Base-by-base conservation (phyloP, 116 monocot genomes). In the Iris pallida region DNA sequence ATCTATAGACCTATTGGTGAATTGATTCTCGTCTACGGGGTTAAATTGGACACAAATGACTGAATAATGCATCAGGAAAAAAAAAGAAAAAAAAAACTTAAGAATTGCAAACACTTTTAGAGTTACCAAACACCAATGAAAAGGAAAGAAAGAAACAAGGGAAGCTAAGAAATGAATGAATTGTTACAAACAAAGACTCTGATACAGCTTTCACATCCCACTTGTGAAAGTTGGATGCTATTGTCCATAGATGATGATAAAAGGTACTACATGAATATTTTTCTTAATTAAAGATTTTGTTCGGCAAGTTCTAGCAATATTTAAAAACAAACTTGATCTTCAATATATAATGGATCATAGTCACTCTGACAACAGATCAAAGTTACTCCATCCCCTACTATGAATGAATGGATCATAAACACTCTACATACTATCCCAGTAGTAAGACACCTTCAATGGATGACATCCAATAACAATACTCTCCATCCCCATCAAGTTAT, bases 31-130 rank as follows among this genome's bases (percentile, higher is more conserved):
- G 16, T 92, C 63, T 0, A 67, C 51, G 2, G 88, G 92, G 72
- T 85, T 81, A 63, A 92, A 88, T 57, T 92, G 88, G 49, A 83
- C 61, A 20, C 87, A 85, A 45, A 88, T 88, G 56, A 92, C 92
- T 92, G 85, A 73, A 81, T 20, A 55, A 71, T 40, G 18, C 8
- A 30, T 30, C 15, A 56, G 18, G n/a, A n/a, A n/a, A n/a, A n/a
- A n/a, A 47, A 64, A 63, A 78, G 45, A 14, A 53, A 16, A 8
- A 63, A 4, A 49, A 41, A 53, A 41, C 20, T 41, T 53, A 8
- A 20, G 9, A 10, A 10, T 12, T 13, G 6, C 8, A 30, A 30
- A 30, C 30, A 30, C 30, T 30, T 30, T 30, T 30, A 30, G 30
- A 30, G 30, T 1, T 3, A 30, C 30, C 30, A 30, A 30, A 30